These are phyloP conservation scores for Pythium aquatile DNA, from an alignment of 352 stramenopile genomes.

Conservation along the genomic window DNA sequence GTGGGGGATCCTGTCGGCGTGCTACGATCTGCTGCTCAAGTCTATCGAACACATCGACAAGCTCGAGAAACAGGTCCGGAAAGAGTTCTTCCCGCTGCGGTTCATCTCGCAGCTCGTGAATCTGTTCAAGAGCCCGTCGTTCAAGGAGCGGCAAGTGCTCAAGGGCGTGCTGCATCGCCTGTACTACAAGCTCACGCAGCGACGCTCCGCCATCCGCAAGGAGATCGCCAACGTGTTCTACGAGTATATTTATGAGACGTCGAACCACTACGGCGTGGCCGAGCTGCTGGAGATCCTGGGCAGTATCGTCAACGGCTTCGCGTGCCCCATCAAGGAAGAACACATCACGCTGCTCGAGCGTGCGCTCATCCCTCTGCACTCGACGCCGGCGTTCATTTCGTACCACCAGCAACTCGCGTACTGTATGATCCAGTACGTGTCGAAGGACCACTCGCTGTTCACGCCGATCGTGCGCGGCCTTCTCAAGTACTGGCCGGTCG, in stretches of 20 bases:
- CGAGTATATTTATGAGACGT: conserved; percentile 92
- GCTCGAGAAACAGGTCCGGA: conserved; percentile 83
- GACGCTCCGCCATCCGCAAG: conserved; percentile 82
- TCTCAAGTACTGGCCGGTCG: conserved; percentile 84
- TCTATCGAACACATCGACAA: conserved; percentile 89
- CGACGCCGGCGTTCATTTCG: conserved; percentile 80
- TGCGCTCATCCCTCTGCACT: conserved; percentile 84
- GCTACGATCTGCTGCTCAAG: conserved; percentile 81
- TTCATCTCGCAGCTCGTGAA: conserved; percentile 82
- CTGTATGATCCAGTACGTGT: conserved; percentile 90
- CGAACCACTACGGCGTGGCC: conserved; percentile 85
- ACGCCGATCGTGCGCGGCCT: conserved; percentile 75
- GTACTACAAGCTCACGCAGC: conserved; percentile 91
- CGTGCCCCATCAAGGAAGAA: conserved; percentile 87
- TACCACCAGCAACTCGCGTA: conserved; percentile 89
- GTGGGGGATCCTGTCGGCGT: conserved; percentile 77
- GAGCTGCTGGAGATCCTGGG: conserved; percentile 87
- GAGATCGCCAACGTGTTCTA: conserved; percentile 88
- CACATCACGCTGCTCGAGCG: conserved; percentile 85
- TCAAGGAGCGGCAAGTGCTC: conserved; percentile 83
- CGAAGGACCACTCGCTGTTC: conserved; percentile 86
- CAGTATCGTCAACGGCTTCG: conserved; percentile 90
- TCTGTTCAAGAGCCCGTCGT: conserved; percentile 86
- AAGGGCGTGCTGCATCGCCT: conserved; percentile 85
- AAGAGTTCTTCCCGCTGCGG: conserved; percentile 80